Conservation (phyloP, 1,139 yeast genomes). For the Magnusiomyces sp. region DNA sequence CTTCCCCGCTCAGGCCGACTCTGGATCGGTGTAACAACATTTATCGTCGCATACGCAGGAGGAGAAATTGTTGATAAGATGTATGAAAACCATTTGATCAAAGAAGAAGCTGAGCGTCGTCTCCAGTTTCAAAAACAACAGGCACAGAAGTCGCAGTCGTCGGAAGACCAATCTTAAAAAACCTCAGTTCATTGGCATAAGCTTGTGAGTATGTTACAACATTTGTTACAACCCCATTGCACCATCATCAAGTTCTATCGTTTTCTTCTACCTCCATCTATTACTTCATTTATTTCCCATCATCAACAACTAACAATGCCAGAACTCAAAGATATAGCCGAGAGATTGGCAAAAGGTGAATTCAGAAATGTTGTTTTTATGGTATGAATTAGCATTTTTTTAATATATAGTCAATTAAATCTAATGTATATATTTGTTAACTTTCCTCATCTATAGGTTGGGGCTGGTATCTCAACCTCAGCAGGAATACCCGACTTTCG, state of each 20-base stretch:
- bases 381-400: slow-evolving; percentile 19
- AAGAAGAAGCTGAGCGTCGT: slow-evolving; percentile 35
- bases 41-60: slow-evolving; percentile 44
- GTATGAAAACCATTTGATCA: slow-evolving; percentile 39
- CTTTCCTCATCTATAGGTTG: slow-evolving; percentile 35
- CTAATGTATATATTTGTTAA: slow-evolving; percentile 22
- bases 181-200: not conserved
- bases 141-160: not conserved
- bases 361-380: slow-evolving; percentile 31
- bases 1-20: slow-evolving; percentile 45
- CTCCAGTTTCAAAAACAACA: slow-evolving; percentile 16
- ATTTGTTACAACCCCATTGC: slow-evolving; percentile 36
- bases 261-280: not conserved
- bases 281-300: not conserved
- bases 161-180: not conserved
- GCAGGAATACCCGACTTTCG: slow-evolving; percentile 96
- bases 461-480: slow-evolving; percentile 89
- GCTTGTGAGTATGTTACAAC: slow-evolving; percentile 21
- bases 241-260: not conserved
- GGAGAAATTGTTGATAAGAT: slow-evolving; percentile 43
- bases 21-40: slow-evolving; percentile 48
- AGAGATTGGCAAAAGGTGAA: slow-evolving; percentile 21
- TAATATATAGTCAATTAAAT: slow-evolving; percentile 22
- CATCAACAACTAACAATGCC: not conserved
- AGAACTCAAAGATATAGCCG: slow-evolving; percentile 23